Percentiles rank a stretch among this genome's conserved stretches.
Conservation (phyloP, 116 monocot species). For the Zostera marina region DNA sequence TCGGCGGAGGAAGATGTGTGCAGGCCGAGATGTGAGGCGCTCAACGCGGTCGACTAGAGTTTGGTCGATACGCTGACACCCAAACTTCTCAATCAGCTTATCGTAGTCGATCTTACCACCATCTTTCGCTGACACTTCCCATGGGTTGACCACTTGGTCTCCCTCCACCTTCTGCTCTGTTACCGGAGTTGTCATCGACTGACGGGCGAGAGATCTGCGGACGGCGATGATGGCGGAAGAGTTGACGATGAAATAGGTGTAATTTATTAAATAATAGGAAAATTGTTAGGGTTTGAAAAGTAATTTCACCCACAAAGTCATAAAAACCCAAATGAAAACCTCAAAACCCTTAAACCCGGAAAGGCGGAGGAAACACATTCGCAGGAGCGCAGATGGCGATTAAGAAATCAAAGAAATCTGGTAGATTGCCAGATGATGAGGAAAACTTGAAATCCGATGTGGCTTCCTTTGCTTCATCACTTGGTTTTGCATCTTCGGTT, state of each 20-base stretch:
- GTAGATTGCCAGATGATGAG: conserved; percentile 17
- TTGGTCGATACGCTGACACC: conserved; percentile 65
- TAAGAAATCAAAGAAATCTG: conserved; percentile 1
- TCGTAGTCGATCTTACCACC: conserved; percentile 96
- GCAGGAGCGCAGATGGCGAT: conserved; percentile 6
- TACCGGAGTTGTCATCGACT: conserved; percentile 11
- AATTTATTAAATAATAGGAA: no score
- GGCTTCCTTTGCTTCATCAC: conserved; percentile 71
- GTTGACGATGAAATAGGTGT: no score
- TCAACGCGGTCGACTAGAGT: conserved; percentile 49
- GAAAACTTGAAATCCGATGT: conserved; percentile 54
- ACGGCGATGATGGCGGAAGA: no score
- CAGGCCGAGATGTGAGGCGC: conserved; percentile 56
- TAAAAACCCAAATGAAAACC: no score
- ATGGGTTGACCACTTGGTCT: conserved; percentile 76
- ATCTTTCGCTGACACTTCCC: conserved; percentile 75
- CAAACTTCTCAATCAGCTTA: conserved; percentile 85
- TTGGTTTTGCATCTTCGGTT: conserved; percentile 35
- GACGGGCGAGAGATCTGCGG: no score
- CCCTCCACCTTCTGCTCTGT: conserved; percentile 4
- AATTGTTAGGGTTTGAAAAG: no score
- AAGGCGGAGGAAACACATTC: neutral
- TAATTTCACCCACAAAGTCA: no score
- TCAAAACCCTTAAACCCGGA: no score
- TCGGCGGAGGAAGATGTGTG: conserved; percentile 85